Evolutionary conservation across 495 filamentous ascomycete genomes (phyloP).

Genomic region (Lophiotrema nucula): DNA sequence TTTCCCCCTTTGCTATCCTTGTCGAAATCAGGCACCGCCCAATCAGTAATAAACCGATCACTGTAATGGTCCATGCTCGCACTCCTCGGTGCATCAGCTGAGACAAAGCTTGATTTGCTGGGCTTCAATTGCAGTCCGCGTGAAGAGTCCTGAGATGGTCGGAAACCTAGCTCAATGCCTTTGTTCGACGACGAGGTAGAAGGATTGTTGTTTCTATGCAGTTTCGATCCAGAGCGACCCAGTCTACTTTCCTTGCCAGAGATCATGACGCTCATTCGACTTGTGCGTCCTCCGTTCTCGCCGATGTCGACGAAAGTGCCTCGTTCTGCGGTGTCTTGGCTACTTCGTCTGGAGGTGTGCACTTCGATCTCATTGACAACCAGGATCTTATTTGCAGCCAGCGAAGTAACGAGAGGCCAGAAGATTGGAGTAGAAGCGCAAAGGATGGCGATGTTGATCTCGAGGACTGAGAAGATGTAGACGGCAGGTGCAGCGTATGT

Average conservation of each 20-base stretch:
- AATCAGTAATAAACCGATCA: slow-evolving; percentile 21
- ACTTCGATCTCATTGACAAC: slow-evolving; percentile 34
- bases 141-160: slow-evolving; percentile 7
- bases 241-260: background rate
- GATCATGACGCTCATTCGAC: slow-evolving; percentile 9
- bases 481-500: slow-evolving; percentile 24
- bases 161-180: slow-evolving; percentile 15
- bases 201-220: background rate
- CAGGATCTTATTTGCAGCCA: slow-evolving; percentile 31
- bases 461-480: slow-evolving; percentile 32
- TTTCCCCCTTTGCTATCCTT: background rate
- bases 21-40: slow-evolving; percentile 25
- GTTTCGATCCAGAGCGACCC: background rate
- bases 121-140: slow-evolving; percentile 1
- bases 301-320: background rate
- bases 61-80: slow-evolving; percentile 13
- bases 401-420: slow-evolving; percentile 23
- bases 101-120: background rate
- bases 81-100: background rate
- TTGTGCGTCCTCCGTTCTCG: background rate
- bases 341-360: slow-evolving; percentile 13
- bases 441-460: slow-evolving; percentile 31
- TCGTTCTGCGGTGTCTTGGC: slow-evolving; percentile 1
- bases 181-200: background rate
- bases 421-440: slow-evolving; percentile 32